These are phyloP conservation scores for Metschnikowia henanensis DNA, from an alignment of 805 yeast genomes.

Conservation along the genomic window DNA sequence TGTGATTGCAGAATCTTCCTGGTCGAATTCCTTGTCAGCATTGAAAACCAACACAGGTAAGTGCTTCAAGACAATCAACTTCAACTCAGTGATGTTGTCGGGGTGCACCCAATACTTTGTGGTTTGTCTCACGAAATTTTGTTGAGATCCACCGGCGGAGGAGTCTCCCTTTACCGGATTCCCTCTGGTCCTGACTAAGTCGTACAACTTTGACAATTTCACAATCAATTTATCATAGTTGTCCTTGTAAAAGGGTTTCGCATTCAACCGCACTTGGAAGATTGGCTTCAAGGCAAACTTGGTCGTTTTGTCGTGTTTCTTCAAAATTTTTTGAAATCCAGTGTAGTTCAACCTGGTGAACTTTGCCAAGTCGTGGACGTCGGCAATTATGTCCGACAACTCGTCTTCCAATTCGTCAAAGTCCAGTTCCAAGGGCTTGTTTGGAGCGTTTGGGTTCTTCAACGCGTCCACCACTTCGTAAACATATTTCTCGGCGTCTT, in stretches of 20 bases:
- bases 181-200: conserved; percentile 93
- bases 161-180: conserved; percentile 94
- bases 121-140: conserved; percentile 97
- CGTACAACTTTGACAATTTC: conserved; percentile 84
- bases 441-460: conserved; percentile 37
- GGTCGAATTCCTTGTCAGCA: conserved; percentile 92
- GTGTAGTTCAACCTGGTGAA: conserved; percentile 92
- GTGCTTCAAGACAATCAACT: conserved; percentile 88
- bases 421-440: conserved; percentile 42
- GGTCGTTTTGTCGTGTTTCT: conserved; percentile 94
- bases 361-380: conserved; percentile 95
- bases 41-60: conserved; percentile 96
- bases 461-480: conserved; percentile 57
- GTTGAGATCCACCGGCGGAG: conserved; percentile 97
- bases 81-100: conserved; percentile 94
- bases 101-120: conserved; percentile 99
- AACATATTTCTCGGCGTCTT: conserved; percentile 75
- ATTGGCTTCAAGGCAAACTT: conserved; percentile 74
- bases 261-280: conserved; percentile 87
- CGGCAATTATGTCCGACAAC: conserved; percentile 81
- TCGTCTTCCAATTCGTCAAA: conserved; percentile 45
- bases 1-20: conserved; percentile 94
- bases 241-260: conserved; percentile 95
- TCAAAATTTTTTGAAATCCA: conserved; percentile 94
- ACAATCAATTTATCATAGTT: conserved; percentile 89